A percentile compares a stretch with the other conserved stretches of the same genome.
Evolutionary conservation across 2,329 filamentous ascomycete species (phyloP).

Genomic region (Neopestalotiopsis sp.): DNA sequence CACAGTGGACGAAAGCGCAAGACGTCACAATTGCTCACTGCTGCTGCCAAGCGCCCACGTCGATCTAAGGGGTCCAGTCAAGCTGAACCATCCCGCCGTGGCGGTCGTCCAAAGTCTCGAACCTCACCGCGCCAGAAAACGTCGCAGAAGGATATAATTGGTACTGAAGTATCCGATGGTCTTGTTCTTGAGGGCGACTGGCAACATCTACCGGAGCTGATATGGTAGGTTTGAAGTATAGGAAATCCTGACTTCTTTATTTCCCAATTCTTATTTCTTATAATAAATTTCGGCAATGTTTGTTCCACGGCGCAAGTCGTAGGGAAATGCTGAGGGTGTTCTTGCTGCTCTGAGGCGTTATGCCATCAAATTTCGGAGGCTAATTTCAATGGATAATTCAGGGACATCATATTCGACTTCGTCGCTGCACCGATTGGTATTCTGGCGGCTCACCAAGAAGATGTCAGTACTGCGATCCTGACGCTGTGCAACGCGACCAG

Average conservation of each 20-base stretch:
- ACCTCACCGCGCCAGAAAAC: conserved; percentile 2
- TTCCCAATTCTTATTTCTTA: neutral
- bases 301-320: no score
- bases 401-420: conserved; percentile 62
- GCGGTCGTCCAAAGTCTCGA: neutral
- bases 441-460: conserved; percentile 44
- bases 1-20: conserved; percentile 17
- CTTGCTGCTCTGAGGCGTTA: no score
- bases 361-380: neutral
- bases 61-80: neutral
- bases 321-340: no score
- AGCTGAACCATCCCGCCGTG: neutral
- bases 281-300: no score
- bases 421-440: conserved; percentile 65
- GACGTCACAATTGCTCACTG: neutral
- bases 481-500: conserved; percentile 66
- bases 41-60: conserved; percentile 17
- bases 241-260: neutral
- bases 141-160: neutral
- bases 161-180: neutral
- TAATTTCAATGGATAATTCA: neutral
- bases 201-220: conserved; percentile 19
- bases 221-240: conserved; percentile 17
- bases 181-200: conserved; percentile 20
- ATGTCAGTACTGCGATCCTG: conserved; percentile 44